phyloP scores from a whole-genome alignment of 2,329 filamentous ascomycete species.

The Bipolaris victoriae region DNA sequence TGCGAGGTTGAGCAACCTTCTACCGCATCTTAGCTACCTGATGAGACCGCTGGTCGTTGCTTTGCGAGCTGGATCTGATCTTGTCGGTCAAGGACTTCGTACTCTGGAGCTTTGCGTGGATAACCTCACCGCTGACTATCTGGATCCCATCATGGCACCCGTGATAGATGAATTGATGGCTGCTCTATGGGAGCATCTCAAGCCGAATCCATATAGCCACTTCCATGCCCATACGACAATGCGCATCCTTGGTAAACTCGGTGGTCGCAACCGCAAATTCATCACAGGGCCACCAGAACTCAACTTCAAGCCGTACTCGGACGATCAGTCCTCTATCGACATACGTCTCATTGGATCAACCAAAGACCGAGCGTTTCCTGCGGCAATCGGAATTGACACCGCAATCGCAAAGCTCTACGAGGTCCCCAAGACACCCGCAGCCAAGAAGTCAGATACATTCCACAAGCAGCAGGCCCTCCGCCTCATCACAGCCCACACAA shows the following conservation, averaged over 20 bases:
- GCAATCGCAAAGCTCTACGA: constrained; percentile 90
- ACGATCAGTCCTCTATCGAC: constrained; percentile 87
- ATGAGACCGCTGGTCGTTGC: constrained; percentile 99
- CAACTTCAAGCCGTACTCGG: constrained; percentile 80
- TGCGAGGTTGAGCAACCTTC: constrained; percentile 87
- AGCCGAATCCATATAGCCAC: constrained; percentile 92
- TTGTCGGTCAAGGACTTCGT: constrained; percentile 90
- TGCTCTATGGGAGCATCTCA: constrained; percentile 92
- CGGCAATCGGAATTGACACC: constrained; percentile 83
- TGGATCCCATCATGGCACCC: constrained; percentile 98
- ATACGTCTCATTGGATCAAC: constrained; percentile 88
- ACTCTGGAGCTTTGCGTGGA: constrained; percentile 97
- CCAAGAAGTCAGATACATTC: constrained; percentile 75
- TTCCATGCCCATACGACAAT: constrained; percentile 98
- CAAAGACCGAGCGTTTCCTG: constrained; percentile 85
- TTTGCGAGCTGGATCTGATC: constrained; percentile 84
- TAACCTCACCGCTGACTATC: constrained; percentile 94
- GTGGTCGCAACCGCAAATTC: constrained; percentile 93
- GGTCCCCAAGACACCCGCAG: constrained; percentile 65
- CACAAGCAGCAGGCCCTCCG: constrained; percentile 95
- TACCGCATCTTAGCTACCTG: constrained; percentile 93
- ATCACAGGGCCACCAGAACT: constrained; percentile 88
- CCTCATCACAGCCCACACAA: constrained; percentile 85
- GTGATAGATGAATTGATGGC: constrained; percentile 99
- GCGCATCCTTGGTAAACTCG: constrained; percentile 94